These are phyloP conservation scores for Schwanniomyces yamadae DNA, from an alignment of 805 yeast genomes.

Conservation along the genomic window DNA sequence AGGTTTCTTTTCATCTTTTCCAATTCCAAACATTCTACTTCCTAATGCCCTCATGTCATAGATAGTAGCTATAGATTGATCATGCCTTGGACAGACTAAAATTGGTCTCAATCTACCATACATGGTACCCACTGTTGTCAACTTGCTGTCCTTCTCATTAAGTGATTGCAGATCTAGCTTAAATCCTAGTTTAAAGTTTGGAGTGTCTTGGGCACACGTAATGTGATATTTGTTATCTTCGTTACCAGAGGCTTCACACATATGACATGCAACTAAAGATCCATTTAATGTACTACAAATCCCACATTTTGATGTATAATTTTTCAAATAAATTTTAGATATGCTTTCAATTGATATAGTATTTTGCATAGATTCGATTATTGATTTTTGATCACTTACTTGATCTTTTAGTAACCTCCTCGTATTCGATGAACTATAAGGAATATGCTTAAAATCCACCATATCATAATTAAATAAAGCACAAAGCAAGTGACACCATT, in stretches of 20 bases:
- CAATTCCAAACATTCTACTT: constrained; percentile 21
- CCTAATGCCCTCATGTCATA: constrained; percentile 28
- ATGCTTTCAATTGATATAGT: constrained; percentile 28
- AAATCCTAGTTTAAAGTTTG: constrained; percentile 55
- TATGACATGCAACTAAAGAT: constrained; percentile 45
- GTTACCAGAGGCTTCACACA: constrained; percentile 30
- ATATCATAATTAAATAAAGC: constrained; percentile 54
- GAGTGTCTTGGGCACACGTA: constrained; percentile 57
- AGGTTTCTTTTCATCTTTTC: constrained; percentile 32
- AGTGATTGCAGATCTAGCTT: constrained; percentile 28
- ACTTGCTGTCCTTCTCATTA: constrained; percentile 19
- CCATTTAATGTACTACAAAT: constrained; percentile 51
- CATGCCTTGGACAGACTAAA: constrained; percentile 44
- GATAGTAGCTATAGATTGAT: constrained; percentile 15
- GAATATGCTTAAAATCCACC: constrained; percentile 46
- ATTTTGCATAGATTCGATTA: constrained; percentile 15
- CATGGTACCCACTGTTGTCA: constrained; percentile 21
- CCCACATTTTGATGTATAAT: constrained; percentile 38
- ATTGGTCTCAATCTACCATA: constrained; percentile 46
- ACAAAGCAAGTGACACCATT: constrained; percentile 80
- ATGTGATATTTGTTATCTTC: constrained; percentile 37
- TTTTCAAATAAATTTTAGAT: constrained; percentile 24
- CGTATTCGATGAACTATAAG: constrained; percentile 1
- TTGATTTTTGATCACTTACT: constrained; percentile 18
- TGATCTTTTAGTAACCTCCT: constrained; percentile 21